phyloP scores from a whole-genome alignment of 2,329 filamentous ascomycete genomes.

The Tolypocladium endophyticum region DNA sequence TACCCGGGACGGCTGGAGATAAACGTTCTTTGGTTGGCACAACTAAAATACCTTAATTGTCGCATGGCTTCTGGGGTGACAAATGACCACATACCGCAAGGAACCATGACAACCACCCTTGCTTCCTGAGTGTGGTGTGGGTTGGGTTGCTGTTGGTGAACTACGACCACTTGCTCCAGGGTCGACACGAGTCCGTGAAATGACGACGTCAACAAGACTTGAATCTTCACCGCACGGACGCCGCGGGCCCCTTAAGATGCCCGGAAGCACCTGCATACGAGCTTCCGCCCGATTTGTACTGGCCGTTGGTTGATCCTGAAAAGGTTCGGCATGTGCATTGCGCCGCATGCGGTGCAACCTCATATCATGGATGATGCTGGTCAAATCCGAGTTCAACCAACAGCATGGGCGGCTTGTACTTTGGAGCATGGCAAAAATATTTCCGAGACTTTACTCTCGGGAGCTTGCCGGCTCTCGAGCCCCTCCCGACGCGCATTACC shows the following conservation, averaged over 20 bases:
- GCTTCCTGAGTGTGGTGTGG: background rate
- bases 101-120: background rate
- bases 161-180: background rate
- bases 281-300: background rate
- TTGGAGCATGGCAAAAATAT: background rate
- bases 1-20: background rate
- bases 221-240: background rate
- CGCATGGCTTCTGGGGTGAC: background rate
- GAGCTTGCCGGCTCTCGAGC: background rate
- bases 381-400: background rate
- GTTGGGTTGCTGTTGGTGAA: background rate
- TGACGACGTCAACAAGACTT: background rate
- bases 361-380: background rate
- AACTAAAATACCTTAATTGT: background rate
- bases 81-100: background rate
- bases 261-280: background rate
- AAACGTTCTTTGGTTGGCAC: background rate
- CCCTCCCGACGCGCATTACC: background rate
- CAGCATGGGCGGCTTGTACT: background rate
- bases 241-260: background rate
- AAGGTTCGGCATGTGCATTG: background rate
- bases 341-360: background rate
- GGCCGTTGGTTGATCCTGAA: background rate
- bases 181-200: background rate
- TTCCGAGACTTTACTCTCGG: background rate